A percentile compares a stretch with the other conserved stretches of the same genome.
These are phyloP conservation scores for Sarcodon aspratus DNA, from an alignment of 768 basidiomycete species.

Conservation along the genomic window DNA sequence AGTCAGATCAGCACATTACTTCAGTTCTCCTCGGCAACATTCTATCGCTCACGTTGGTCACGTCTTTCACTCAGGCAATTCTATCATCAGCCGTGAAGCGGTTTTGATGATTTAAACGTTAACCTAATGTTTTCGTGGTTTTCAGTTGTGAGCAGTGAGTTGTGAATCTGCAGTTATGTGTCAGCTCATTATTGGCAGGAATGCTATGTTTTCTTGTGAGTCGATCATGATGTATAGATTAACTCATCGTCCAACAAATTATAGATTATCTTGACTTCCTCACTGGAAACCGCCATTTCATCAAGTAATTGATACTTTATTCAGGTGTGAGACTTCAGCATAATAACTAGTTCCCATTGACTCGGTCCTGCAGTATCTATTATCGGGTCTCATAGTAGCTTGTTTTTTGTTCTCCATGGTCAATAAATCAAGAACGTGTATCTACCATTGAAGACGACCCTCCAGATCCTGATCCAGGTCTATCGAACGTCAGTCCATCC, in stretches of 20 bases:
- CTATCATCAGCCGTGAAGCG: slow-evolving; percentile 59
- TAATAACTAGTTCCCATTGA: background rate
- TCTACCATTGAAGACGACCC: no score
- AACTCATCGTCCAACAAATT: slow-evolving; percentile 1
- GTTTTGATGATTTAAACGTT: slow-evolving; percentile 73
- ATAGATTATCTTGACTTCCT: slow-evolving; percentile 80
- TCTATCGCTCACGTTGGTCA: slow-evolving; percentile 82
- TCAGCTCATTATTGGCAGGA: slow-evolving; percentile 53
- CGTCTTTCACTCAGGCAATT: slow-evolving; percentile 75
- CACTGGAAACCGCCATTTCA: slow-evolving; percentile 62
- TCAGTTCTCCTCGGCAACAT: no score
- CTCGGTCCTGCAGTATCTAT: slow-evolving; percentile 44
- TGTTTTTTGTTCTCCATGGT: slow-evolving; percentile 95
- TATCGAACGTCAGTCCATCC: no score
- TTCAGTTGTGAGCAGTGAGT: slow-evolving; percentile 49
- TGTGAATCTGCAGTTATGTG: background rate
- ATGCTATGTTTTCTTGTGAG: slow-evolving; percentile 91
- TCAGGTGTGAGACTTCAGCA: slow-evolving; percentile 41
- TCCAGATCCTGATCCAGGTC: no score
- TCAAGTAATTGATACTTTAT: slow-evolving; percentile 56
- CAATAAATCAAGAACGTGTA: slow-evolving; percentile 86
- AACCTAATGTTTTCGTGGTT: slow-evolving; percentile 93
- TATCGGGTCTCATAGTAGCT: slow-evolving; percentile 78
- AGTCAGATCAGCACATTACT: no score
- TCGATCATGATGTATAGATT: background rate